Evolutionary conservation across 2,329 filamentous ascomycete species (phyloP).

Genomic region (Leptosphaerulina australis): DNA sequence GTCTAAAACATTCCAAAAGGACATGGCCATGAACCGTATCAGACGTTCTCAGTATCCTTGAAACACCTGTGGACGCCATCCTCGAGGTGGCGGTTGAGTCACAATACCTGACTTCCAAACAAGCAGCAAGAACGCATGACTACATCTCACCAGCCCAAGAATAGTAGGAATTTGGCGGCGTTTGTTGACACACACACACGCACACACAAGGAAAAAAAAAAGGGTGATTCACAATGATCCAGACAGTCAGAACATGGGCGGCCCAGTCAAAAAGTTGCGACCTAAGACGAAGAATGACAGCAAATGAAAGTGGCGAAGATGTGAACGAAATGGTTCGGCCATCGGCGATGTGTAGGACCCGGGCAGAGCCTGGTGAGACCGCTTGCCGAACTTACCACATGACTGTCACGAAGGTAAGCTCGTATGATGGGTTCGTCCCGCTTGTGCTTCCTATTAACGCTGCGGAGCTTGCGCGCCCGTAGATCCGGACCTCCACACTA

Average conservation of each 20-base stretch:
- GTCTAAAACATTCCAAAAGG: too few relatives aligned
- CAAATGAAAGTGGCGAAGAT: conserved; percentile 3
- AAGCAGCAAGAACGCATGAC: too few relatives aligned
- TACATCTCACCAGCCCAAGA: too few relatives aligned
- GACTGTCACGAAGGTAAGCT: conserved; percentile 1
- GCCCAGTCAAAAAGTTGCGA: not conserved
- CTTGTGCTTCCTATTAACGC: conserved; percentile 1
- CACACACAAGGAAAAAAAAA: too few relatives aligned
- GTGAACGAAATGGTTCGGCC: conserved; percentile 2
- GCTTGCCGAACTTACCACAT: conserved; percentile 13
- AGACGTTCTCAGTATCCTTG: too few relatives aligned
- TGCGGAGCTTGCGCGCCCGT: not conserved
- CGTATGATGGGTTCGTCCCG: not conserved
- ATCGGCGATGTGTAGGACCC: conserved; percentile 1
- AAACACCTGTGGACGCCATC: too few relatives aligned
- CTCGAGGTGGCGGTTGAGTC: too few relatives aligned
- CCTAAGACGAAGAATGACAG: conserved; percentile 1
- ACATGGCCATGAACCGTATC: too few relatives aligned
- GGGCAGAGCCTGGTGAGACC: conserved; percentile 10
- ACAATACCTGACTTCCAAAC: too few relatives aligned
- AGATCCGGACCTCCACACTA: not conserved
- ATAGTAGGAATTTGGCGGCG: too few relatives aligned
- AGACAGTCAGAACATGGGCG: conserved; percentile 2
- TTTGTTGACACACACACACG: too few relatives aligned
- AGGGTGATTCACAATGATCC: not conserved